These are phyloP conservation scores for Naegleria fowleri DNA, from an alignment of 208 protist genomes.

Conservation along the genomic window DNA sequence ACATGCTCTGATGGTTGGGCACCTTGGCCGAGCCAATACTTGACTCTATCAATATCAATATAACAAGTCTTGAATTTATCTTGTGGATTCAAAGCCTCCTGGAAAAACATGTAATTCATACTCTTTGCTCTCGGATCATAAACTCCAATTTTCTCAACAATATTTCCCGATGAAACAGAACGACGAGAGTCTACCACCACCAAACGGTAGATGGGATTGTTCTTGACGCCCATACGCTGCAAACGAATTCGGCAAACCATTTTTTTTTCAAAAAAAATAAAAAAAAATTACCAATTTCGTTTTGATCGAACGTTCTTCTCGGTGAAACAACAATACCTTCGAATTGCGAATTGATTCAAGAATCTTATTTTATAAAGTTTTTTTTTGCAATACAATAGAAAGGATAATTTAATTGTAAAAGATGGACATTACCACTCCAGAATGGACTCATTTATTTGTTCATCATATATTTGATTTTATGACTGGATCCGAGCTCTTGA, in stretches of 20 bases:
- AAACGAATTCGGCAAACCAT: not conserved
- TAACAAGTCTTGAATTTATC: not conserved
- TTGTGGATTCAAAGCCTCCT: not conserved
- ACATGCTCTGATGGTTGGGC: not conserved
- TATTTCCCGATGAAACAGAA: not conserved
- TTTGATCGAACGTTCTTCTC: too few relatives aligned
- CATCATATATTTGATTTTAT: too few relatives aligned
- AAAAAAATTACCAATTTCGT: too few relatives aligned
- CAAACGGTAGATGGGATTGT: not conserved
- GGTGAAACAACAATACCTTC: too few relatives aligned
- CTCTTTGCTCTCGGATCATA: not conserved
- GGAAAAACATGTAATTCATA: not conserved
- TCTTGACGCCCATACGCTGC: not conserved
- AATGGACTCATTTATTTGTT: too few relatives aligned
- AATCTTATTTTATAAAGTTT: too few relatives aligned
- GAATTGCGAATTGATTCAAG: too few relatives aligned
- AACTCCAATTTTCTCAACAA: constrained; percentile 18
- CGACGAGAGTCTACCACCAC: not conserved
- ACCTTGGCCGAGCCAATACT: not conserved
- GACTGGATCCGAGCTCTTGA: too few relatives aligned
- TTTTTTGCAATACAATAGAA: too few relatives aligned
- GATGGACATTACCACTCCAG: too few relatives aligned
- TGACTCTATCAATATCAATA: not conserved
- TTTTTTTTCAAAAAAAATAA: not conserved
- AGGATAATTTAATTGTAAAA: too few relatives aligned